Evolutionary conservation across 139 green algal genomes (phyloP).

Genomic region (Coelastrella sp.): DNA sequence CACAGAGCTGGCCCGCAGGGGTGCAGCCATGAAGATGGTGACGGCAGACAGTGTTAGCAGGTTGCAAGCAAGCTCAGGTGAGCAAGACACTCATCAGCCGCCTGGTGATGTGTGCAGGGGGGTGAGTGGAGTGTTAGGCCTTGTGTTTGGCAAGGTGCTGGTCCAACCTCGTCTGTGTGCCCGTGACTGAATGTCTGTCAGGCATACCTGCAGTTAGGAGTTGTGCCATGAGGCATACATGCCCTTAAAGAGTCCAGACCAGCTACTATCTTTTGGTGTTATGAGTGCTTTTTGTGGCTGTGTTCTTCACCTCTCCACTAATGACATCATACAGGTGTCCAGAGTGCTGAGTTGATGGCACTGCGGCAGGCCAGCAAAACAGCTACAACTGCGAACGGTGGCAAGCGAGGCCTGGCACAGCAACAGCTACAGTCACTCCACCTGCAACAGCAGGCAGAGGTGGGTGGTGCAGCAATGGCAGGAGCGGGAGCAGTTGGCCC

Average conservation of each 20-base stretch:
- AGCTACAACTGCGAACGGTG: not conserved
- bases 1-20: too few relatives aligned
- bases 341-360: not conserved
- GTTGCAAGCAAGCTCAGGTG: too few relatives aligned
- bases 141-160: too few relatives aligned
- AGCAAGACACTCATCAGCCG: too few relatives aligned
- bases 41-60: not conserved
- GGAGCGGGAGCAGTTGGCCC: not conserved
- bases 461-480: not conserved
- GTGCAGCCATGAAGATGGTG: not conserved
- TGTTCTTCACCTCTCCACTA: not conserved
- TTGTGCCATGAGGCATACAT: not conserved
- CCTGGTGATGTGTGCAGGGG: too few relatives aligned
- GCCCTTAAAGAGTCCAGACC: not conserved
- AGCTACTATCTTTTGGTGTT: not conserved
- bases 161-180: too few relatives aligned
- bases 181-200: too few relatives aligned
- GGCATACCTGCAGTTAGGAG: too few relatives aligned
- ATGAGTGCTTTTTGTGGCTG: not conserved
- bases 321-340: not conserved
- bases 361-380: slow-evolving; percentile 4
- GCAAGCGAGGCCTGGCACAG: slow-evolving; percentile 1
- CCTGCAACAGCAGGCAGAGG: slow-evolving; percentile 4
- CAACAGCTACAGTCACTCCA: not conserved
- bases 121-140: too few relatives aligned